Percentiles rank a stretch among this genome's conserved stretches.
phyloP scores from a whole-genome alignment of 176 grass and related monocot species.

The Typha latifolia region DNA sequence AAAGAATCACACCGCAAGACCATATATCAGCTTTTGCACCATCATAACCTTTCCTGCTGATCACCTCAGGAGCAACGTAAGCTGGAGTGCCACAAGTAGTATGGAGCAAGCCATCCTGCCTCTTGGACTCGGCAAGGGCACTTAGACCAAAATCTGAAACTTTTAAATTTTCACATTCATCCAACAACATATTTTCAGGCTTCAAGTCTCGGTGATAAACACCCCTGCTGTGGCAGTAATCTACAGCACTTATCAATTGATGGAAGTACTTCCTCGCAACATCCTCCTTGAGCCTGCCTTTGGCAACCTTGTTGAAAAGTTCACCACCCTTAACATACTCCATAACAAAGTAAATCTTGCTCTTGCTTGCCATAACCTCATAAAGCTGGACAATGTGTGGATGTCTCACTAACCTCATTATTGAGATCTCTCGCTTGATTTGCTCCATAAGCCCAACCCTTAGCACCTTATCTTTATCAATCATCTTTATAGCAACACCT shows the following conservation, averaged over 20 bases:
- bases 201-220: slow-evolving; percentile 92
- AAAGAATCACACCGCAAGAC: slow-evolving; percentile 88
- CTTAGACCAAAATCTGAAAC: slow-evolving; percentile 98
- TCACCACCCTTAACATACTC: slow-evolving; percentile 94
- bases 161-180: slow-evolving; percentile 83
- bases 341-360: slow-evolving; percentile 86
- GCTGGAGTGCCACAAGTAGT: slow-evolving; percentile 94
- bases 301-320: slow-evolving; percentile 76
- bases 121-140: slow-evolving; percentile 67
- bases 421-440: slow-evolving; percentile 84
- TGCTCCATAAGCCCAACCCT: slow-evolving; percentile 87
- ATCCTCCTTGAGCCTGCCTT: slow-evolving; percentile 69
- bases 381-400: slow-evolving; percentile 76
- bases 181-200: slow-evolving; percentile 81
- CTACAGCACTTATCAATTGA: slow-evolving; percentile 74
- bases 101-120: slow-evolving; percentile 70
- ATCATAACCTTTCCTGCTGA: slow-evolving; percentile 79
- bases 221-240: slow-evolving; percentile 89
- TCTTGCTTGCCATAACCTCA: slow-evolving; percentile 93
- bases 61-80: slow-evolving; percentile 92
- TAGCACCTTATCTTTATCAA: slow-evolving; percentile 80
- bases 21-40: slow-evolving; percentile 81
- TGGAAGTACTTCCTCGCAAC: slow-evolving; percentile 75
- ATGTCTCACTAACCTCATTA: slow-evolving; percentile 88
- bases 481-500: slow-evolving; percentile 90